These are phyloP conservation scores for Trematosphaeria pertusa DNA, from an alignment of 2,329 filamentous ascomycete genomes.

Conservation along the genomic window DNA sequence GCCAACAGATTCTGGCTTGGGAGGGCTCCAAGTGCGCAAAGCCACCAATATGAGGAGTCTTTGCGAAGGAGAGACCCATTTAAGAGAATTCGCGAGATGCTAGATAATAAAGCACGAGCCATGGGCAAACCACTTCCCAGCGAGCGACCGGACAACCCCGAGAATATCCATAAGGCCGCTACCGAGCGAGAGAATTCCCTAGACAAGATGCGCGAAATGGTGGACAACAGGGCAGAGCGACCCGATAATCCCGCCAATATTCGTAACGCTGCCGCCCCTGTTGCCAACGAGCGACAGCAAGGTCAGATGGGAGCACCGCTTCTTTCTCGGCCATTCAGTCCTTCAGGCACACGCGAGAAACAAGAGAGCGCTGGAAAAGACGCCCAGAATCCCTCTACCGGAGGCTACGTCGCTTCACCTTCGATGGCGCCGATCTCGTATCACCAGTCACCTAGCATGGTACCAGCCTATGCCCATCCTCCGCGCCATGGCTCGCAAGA, in stretches of 20 bases:
- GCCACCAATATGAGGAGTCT: constrained; percentile 27
- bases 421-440: constrained; percentile 16
- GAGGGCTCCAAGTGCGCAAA: constrained; percentile 14
- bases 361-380: constrained; percentile 29
- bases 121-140: constrained; percentile 7
- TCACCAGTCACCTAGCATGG: constrained; percentile 20
- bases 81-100: constrained; percentile 32
- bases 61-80: constrained; percentile 32
- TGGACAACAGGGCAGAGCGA: constrained; percentile 33
- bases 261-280: no score
- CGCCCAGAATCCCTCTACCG: constrained; percentile 30
- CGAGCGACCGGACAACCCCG: constrained; percentile 1
- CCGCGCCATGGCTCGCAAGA: constrained; percentile 36
- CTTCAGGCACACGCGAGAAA: constrained; percentile 23
- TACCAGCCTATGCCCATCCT: constrained; percentile 20
- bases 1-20: constrained; percentile 19
- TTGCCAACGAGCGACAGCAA: constrained; percentile 10
- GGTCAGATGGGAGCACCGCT: constrained; percentile 16
- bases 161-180: neutral
- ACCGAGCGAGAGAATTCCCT: neutral
- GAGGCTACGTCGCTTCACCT: constrained; percentile 30
- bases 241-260: no score
- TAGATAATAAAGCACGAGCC: constrained; percentile 30
- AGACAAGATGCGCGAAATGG: constrained; percentile 26
- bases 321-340: constrained; percentile 18